A percentile compares a stretch with the other conserved stretches of the same genome.
phyloP scores from a whole-genome alignment of 1,139 yeast genomes.

The Saccharomyces uvarum region DNA sequence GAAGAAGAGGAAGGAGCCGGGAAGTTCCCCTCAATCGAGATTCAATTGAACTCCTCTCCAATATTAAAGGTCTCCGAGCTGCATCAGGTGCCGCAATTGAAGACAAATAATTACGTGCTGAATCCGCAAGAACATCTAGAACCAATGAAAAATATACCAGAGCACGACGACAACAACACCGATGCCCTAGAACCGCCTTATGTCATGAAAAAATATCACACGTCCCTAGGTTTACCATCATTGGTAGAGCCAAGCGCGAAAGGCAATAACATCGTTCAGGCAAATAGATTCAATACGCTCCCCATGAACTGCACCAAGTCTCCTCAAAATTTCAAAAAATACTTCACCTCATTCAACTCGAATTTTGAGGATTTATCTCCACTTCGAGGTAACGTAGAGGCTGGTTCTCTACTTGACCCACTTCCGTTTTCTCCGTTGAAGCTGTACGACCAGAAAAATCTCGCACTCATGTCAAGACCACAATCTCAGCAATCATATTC shows the following conservation, averaged over 20 bases:
- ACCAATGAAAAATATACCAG: background rate
- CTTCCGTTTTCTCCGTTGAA: constrained; percentile 2
- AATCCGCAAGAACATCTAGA: background rate
- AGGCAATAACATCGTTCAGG: background rate
- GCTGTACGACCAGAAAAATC: background rate
- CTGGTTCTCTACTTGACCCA: constrained; percentile 11
- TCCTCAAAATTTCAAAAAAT: constrained; percentile 22
- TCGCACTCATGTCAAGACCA: background rate
- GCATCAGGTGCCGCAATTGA: background rate
- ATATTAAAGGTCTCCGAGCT: background rate
- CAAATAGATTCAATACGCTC: background rate
- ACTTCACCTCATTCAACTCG: constrained; percentile 31
- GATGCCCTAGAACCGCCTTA: constrained; percentile 11
- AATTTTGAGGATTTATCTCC: constrained; percentile 30
- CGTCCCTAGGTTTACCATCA: constrained; percentile 16
- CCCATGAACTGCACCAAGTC: constrained; percentile 11
- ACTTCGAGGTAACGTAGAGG: constrained; percentile 4
- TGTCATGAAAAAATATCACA: constrained; percentile 17
- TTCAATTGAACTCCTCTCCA: background rate
- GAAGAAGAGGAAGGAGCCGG: background rate
- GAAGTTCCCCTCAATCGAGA: background rate
- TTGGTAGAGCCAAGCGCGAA: constrained; percentile 4
- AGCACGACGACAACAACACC: background rate
- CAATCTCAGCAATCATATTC: constrained; percentile 1
- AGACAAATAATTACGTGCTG: background rate